Conservation (phyloP, 805 yeast species). For the Candida sanyiensis region DNA sequence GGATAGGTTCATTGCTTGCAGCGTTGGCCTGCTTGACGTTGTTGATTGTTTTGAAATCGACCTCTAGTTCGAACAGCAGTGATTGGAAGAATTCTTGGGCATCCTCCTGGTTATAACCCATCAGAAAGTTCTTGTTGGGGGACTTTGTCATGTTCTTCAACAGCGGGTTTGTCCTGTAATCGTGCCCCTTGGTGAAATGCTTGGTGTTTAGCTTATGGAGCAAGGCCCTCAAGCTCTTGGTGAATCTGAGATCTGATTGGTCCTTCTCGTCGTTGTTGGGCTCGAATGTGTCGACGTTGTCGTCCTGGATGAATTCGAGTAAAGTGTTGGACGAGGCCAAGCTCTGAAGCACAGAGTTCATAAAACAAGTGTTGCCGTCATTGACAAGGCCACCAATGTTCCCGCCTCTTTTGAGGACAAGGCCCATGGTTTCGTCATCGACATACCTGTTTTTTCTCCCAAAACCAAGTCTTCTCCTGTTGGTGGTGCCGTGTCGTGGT, state of each 20-base stretch:
- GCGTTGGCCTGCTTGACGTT: conserved; percentile 8
- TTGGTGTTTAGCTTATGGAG: conserved; percentile 49
- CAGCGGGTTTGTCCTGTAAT: conserved; percentile 55
- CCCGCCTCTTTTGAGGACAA: conserved; percentile 59
- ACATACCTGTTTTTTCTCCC: conserved; percentile 12
- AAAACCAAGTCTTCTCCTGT: conserved; percentile 7
- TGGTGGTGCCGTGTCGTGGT: background rate
- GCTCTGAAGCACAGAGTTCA: conserved; percentile 85
- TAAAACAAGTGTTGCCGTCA: conserved; percentile 92
- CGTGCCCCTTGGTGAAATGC: conserved; percentile 48
- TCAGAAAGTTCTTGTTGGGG: conserved; percentile 68
- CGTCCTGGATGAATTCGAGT: conserved; percentile 45
- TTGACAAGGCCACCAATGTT: conserved; percentile 80
- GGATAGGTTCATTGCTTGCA: conserved; percentile 22
- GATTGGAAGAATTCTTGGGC: conserved; percentile 94
- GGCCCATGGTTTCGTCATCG: conserved; percentile 16
- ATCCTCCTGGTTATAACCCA: conserved; percentile 91
- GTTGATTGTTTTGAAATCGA: conserved; percentile 38
- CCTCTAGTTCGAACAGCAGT: conserved; percentile 60
- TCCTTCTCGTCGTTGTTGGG: conserved; percentile 16
- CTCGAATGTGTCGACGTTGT: conserved; percentile 5
- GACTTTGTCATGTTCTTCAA: conserved; percentile 69
- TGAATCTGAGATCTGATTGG: conserved; percentile 37
- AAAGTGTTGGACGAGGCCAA: conserved; percentile 69
- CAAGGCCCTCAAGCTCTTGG: conserved; percentile 46